Conservation (phyloP, 1,284 basidiomycete genomes). For the Phellopilus nigrolimitatus region DNA sequence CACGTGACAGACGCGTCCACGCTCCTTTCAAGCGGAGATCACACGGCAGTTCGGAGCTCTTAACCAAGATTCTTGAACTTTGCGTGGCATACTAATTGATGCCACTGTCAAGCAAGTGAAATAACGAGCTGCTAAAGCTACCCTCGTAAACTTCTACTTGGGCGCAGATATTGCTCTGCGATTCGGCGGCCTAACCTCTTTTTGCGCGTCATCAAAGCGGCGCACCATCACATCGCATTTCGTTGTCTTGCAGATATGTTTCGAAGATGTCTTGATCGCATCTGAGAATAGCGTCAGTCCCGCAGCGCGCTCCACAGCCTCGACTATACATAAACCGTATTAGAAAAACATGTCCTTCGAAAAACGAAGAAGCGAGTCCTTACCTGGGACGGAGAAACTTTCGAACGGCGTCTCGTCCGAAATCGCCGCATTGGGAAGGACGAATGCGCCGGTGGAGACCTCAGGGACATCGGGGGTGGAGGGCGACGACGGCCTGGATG, state of each 20-base stretch:
- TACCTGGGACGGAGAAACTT: conserved; percentile 78
- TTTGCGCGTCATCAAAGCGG: conserved; percentile 84
- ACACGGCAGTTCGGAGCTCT: no score
- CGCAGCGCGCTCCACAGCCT: conserved; percentile 87
- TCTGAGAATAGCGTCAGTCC: conserved; percentile 89
- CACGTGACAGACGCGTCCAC: conserved; percentile 7
- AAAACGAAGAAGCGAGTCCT: conserved; percentile 25
- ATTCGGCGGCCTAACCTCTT: conserved; percentile 44
- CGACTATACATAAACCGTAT: conserved; percentile 50
- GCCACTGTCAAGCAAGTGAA: neutral
- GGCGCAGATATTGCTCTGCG: conserved; percentile 53
- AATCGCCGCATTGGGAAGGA: conserved; percentile 88
- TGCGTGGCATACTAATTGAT: no score
- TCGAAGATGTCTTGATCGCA: conserved; percentile 73
- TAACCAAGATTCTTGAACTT: no score
- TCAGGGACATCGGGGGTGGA: conserved; percentile 69
- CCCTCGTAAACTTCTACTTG: conserved; percentile 24
- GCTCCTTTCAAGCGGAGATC: no score
- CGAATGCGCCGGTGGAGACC: conserved; percentile 87
- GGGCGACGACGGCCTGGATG: conserved; percentile 69
- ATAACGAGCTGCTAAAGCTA: neutral
- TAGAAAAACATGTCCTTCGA: conserved; percentile 1
- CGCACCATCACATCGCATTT: conserved; percentile 84
- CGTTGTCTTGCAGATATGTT: conserved; percentile 82
- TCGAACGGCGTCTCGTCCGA: conserved; percentile 78